phyloP scores from a whole-genome alignment of 1,284 basidiomycete species.

The Naganishia cerealis region DNA sequence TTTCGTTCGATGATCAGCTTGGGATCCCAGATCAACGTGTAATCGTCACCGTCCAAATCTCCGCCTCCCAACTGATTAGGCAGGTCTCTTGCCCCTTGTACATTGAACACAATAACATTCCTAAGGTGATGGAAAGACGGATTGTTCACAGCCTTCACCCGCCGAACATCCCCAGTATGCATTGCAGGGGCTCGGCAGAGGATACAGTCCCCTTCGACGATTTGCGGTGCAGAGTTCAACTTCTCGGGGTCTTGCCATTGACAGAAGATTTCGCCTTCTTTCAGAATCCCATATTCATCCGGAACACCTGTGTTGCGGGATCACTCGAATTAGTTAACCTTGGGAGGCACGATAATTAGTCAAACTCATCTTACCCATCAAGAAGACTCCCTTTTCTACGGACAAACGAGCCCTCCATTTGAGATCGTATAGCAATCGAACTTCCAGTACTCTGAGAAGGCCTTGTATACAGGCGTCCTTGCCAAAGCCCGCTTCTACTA shows the following conservation, averaged over 20 bases:
- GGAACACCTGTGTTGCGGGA: constrained; percentile 9
- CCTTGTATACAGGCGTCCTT: constrained; percentile 49
- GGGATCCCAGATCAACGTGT: constrained; percentile 53
- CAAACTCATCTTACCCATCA: constrained; percentile 43
- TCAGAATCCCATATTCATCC: constrained; percentile 48
- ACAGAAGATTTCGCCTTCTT: constrained; percentile 52
- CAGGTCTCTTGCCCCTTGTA: constrained; percentile 46
- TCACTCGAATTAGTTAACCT: neutral
- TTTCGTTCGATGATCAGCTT: constrained; percentile 44
- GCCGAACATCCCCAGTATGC: constrained; percentile 49
- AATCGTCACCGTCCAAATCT: constrained; percentile 53
- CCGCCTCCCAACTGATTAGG: constrained; percentile 54
- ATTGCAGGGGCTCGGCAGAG: constrained; percentile 52
- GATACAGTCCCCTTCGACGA: constrained; percentile 46
- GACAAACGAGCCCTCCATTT: constrained; percentile 52
- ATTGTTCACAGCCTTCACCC: constrained; percentile 46
- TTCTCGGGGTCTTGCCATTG: constrained; percentile 48
- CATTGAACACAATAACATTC: constrained; percentile 54
- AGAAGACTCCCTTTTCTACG: constrained; percentile 46
- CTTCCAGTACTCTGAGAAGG: constrained; percentile 47
- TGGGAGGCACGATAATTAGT: neutral
- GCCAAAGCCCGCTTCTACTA: constrained; percentile 48
- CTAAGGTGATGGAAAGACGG: constrained; percentile 48
- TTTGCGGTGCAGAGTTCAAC: constrained; percentile 30
- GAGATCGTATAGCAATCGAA: constrained; percentile 49